These are phyloP conservation scores for Tylopilus plumbeoviolaceoides DNA, from an alignment of 768 basidiomycete species.

Conservation along the genomic window DNA sequence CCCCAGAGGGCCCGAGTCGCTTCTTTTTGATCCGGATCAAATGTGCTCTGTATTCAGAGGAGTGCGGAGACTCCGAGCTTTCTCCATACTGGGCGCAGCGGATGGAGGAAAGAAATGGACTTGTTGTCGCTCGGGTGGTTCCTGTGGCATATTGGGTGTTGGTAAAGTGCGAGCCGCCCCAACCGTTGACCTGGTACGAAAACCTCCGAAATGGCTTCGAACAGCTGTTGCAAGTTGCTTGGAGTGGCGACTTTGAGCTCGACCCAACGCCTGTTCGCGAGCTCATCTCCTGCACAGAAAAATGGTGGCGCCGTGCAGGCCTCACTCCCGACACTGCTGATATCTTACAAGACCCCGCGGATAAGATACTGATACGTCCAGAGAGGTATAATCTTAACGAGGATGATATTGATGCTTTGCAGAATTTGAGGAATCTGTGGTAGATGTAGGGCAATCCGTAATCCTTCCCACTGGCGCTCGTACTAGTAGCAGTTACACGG, in stretches of 20 bases:
- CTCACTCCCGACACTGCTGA: background rate
- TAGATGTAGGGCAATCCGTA: background rate
- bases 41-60: background rate
- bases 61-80: background rate
- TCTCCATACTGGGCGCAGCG: background rate
- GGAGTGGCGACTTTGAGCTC: background rate
- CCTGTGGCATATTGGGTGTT: background rate
- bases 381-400: background rate
- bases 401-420: background rate
- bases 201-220: background rate
- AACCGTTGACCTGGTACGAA: background rate
- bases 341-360: background rate
- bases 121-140: background rate
- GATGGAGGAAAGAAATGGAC: background rate
- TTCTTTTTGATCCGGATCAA: too few species aligned
- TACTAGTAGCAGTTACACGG: too few species aligned
- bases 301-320: background rate
- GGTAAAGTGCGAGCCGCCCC: too few species aligned
- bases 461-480: too few species aligned
- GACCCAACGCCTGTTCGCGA: background rate
- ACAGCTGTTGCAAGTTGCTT: background rate
- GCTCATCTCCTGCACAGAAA: background rate
- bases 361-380: background rate
- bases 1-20: too few species aligned
- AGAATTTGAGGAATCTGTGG: background rate